Conservation (phyloP, 768 basidiomycete species). For the Bullera alba region DNA sequence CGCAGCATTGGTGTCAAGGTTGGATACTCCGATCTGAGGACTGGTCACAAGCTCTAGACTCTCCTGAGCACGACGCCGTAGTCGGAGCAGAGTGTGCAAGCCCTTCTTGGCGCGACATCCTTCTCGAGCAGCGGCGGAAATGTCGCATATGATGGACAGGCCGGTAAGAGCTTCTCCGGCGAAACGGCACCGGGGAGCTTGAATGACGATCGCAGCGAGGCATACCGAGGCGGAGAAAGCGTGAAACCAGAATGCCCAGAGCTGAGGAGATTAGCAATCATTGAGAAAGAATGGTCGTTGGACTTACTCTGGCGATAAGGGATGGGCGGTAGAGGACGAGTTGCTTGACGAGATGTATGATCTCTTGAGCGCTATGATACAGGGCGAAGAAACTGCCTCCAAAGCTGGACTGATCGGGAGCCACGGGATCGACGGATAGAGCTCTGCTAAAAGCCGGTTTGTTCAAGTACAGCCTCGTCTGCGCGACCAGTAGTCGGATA, state of each 20-base stretch:
- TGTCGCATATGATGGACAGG: constrained; percentile 23
- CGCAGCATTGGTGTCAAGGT: too few species aligned
- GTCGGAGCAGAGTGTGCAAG: constrained; percentile 11
- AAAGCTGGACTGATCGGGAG: constrained; percentile 33
- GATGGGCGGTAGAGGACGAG: constrained; percentile 42
- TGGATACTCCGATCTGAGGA: too few species aligned
- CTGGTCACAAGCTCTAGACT: too few species aligned
- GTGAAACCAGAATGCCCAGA: constrained; percentile 41
- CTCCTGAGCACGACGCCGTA: constrained; percentile 14
- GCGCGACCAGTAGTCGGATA: constrained; percentile 38
- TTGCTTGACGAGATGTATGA: constrained; percentile 40
- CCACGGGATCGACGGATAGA: constrained; percentile 31
- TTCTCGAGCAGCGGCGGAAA: constrained; percentile 18
- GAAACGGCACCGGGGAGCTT: constrained; percentile 17
- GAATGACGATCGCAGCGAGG: constrained; percentile 22
- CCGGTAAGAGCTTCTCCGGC: constrained; percentile 15
- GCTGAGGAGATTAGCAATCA: too few species aligned
- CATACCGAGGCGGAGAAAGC: constrained; percentile 42
- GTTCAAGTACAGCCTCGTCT: constrained; percentile 39
- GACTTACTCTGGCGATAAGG: constrained; percentile 35
- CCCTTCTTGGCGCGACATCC: constrained; percentile 19
- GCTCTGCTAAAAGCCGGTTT: constrained; percentile 40
- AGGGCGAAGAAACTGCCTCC: constrained; percentile 32
- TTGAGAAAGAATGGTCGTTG: too few species aligned
- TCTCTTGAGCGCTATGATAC: constrained; percentile 41